Evolutionary conservation across 1,139 yeast genomes (phyloP).

Genomic region (Chernovozyma aurita): DNA sequence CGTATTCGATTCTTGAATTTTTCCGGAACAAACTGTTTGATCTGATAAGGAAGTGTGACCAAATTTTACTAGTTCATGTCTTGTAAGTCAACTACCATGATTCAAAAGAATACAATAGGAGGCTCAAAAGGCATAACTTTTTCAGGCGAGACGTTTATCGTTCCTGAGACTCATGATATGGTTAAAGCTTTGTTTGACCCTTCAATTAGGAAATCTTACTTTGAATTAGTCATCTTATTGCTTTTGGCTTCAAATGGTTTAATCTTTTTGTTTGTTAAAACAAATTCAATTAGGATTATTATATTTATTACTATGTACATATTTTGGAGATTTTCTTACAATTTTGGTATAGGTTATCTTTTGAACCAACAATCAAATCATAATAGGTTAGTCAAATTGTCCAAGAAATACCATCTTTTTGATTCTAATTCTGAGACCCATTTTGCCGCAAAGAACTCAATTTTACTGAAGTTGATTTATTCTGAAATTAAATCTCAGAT

Average conservation of each 20-base stretch:
- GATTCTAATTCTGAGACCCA: slow-evolving; percentile 18
- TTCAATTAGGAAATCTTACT: slow-evolving; percentile 59
- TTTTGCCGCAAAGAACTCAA: slow-evolving; percentile 16
- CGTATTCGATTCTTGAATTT: no score
- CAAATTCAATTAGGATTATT: slow-evolving; percentile 32
- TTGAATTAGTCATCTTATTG: slow-evolving; percentile 57
- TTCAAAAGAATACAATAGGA: slow-evolving; percentile 15
- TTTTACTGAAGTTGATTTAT: slow-evolving; percentile 41
- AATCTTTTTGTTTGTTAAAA: slow-evolving; percentile 39
- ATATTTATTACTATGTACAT: slow-evolving; percentile 53
- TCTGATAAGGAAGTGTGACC: no score
- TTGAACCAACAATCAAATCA: slow-evolving; percentile 65
- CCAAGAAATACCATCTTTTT: slow-evolving; percentile 47
- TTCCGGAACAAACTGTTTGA: no score
- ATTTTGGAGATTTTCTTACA: slow-evolving; percentile 76
- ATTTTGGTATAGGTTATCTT: slow-evolving; percentile 73
- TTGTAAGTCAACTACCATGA: background rate
- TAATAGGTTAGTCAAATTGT: slow-evolving; percentile 53
- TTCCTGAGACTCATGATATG: slow-evolving; percentile 86
- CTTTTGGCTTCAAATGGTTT: slow-evolving; percentile 49
- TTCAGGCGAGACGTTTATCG: slow-evolving; percentile 49
- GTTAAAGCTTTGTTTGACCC: slow-evolving; percentile 81
- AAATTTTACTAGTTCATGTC: no score
- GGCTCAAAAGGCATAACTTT: slow-evolving; percentile 47
- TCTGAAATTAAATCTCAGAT: slow-evolving; percentile 54